Conservation (phyloP, 2,329 filamentous ascomycete species). For the Microdochium paspali region DNA sequence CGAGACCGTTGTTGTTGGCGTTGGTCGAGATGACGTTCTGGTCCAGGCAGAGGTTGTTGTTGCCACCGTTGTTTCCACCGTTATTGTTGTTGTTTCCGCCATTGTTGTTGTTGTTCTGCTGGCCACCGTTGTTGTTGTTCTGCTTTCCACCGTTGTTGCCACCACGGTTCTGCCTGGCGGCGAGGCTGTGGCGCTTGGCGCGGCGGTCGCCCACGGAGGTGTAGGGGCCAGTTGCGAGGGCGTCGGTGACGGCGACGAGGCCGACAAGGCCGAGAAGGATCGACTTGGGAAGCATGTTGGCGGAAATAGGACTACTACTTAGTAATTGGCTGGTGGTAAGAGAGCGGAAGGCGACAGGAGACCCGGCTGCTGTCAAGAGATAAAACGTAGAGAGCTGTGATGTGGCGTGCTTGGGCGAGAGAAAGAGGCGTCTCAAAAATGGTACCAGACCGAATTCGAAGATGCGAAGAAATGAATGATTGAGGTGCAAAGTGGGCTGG, state of each 20-base stretch:
- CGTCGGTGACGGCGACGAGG: constrained; percentile 33
- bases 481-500: constrained; percentile 22
- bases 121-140: constrained; percentile 1
- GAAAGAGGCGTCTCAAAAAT: constrained; percentile 18
- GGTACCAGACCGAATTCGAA: constrained; percentile 42
- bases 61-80: constrained; percentile 11
- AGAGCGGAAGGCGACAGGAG: constrained; percentile 8
- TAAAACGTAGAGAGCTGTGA: constrained; percentile 6
- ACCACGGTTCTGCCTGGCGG: constrained; percentile 27
- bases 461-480: constrained; percentile 31
- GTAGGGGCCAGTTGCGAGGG: constrained; percentile 30
- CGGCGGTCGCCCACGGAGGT: constrained; percentile 17
- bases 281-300: constrained; percentile 44
- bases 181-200: constrained; percentile 12
- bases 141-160: constrained; percentile 6
- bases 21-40: constrained; percentile 37
- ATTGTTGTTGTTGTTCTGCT: constrained; percentile 6
- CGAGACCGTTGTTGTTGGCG: constrained; percentile 25
- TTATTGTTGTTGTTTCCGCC: constrained; percentile 10
- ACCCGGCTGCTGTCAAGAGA: constrained; percentile 7
- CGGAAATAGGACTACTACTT: too few species aligned
- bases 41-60: constrained; percentile 25
- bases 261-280: constrained; percentile 39
- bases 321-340: constrained; percentile 6
- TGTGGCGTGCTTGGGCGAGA: constrained; percentile 1